phyloP scores from a whole-genome alignment of 768 basidiomycete genomes.

The Lactarius evosmus region DNA sequence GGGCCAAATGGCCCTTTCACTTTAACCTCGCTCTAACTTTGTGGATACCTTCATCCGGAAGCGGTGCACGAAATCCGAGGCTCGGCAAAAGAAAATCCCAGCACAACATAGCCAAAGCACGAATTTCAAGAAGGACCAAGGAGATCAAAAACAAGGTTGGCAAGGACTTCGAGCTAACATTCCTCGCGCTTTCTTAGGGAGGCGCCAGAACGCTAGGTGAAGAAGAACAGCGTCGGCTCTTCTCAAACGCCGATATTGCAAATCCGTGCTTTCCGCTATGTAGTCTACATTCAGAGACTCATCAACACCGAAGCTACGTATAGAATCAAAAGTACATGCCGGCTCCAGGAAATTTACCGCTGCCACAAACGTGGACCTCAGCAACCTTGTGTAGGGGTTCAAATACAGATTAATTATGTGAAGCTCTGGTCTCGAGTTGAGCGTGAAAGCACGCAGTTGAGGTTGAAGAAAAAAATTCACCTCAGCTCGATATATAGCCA shows the following conservation, averaged over 20 bases:
- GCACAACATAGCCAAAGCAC: not conserved
- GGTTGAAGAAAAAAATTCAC: not conserved
- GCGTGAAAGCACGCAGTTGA: not conserved
- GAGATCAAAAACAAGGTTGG: slow-evolving; percentile 11
- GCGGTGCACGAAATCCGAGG: not conserved
- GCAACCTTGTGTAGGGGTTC: not conserved
- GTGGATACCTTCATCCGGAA: not conserved
- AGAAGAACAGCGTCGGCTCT: not conserved
- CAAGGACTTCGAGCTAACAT: not conserved
- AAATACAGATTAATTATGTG: not conserved
- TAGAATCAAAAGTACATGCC: not conserved
- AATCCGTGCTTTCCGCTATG: not conserved
- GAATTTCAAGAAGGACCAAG: not conserved
- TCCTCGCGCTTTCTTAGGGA: not conserved
- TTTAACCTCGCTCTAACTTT: not conserved
- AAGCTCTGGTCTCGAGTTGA: not conserved
- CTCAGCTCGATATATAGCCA: not conserved
- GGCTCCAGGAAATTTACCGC: not conserved
- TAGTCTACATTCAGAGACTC: not conserved
- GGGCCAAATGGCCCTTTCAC: not conserved
- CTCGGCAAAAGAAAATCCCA: not conserved
- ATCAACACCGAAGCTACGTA: not conserved
- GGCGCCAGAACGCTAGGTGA: not conserved
- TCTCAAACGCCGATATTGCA: slow-evolving; percentile 1
- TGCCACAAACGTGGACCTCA: not conserved